Evolutionary conservation across 2,329 filamentous ascomycete species (phyloP).

Genomic region (Gliomastix tumulicola): DNA sequence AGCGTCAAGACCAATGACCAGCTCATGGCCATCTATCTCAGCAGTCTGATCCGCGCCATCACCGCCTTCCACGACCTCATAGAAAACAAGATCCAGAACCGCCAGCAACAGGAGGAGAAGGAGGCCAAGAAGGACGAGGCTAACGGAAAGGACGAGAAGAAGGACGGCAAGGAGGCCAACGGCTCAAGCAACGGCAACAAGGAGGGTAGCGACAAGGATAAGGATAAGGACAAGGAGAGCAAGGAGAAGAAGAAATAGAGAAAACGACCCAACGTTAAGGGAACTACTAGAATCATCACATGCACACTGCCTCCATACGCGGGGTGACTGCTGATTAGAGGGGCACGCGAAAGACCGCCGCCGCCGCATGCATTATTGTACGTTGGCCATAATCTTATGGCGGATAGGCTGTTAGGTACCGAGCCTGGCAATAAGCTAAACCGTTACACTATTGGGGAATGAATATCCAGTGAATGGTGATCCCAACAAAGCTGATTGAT

Average conservation of each 20-base stretch:
- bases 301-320: too few species aligned
- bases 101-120: constrained; percentile 93
- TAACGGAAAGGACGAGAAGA: constrained; percentile 53
- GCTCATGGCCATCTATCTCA: constrained; percentile 96
- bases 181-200: constrained; percentile 38
- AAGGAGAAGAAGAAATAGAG: constrained; percentile 45
- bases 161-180: constrained; percentile 37
- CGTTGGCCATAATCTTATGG: too few species aligned
- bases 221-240: constrained; percentile 41
- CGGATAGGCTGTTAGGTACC: too few species aligned
- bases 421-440: too few species aligned
- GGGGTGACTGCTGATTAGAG: too few species aligned
- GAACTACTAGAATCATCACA: too few species aligned
- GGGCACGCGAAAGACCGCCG: too few species aligned
- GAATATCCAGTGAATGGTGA: too few species aligned
- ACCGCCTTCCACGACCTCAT: constrained; percentile 99
- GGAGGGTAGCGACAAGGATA: constrained; percentile 45
- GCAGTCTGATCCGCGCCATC: constrained; percentile 92
- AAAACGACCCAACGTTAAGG: too few species aligned
- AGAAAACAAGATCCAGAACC: constrained; percentile 99
- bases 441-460: too few species aligned
- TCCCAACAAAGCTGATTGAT: too few species aligned
- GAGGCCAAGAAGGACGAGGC: constrained; percentile 73
- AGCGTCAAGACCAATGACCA: constrained; percentile 99
- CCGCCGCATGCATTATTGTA: too few species aligned